Evolutionary conservation across 768 basidiomycete genomes (phyloP), one percentile per base, ranked within the genome.

Genomic region (Leccinum variicolor): DNA sequence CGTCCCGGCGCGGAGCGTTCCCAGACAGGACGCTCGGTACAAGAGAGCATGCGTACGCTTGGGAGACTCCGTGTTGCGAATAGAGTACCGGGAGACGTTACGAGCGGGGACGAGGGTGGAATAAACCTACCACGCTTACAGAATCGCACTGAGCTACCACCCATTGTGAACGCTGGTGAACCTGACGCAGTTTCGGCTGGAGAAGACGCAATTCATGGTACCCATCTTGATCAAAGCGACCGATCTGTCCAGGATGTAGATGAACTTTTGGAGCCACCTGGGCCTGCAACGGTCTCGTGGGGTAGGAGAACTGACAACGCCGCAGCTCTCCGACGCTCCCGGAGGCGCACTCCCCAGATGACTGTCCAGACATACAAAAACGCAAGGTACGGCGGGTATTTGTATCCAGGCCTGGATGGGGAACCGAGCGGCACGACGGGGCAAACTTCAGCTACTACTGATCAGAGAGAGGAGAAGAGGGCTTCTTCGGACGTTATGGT

Each of bases 51-150:
- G 33, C 64, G 65, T 39, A 75, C 77, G 3, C 72, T 83, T 0
- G 81, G 81, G 4, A 72, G 68, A 13, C 73, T 84, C 17, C 77
- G 75, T 48, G 76, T 84, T 49, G 72, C 79, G 26, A 84, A 84
- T 63, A 69, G 77, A 53, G 66, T 74, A 2, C 78, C 81, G 8
- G 82, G 79, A 6, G 82, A 84, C 51, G 54, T 74, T 47, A 69
- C 72, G 3, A 75, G 76, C 26, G 72, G 69, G 1, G 66, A 67
- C 41, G 72, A 73, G 33, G 74, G 74, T 49, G 70, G 68, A 17
- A 51, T 49, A 31, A 66, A 57, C 49, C 2, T 53, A 2, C 29
- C 52, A 17, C 54, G 54, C 17, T n/a, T 50, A 28, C 55, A 29
- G 49, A 41, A 33, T 11, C 17, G 13, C 36, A 19, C 36, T 26